phyloP scores from a whole-genome alignment of 2,329 filamentous ascomycete species.

The Penicillium sp. region DNA sequence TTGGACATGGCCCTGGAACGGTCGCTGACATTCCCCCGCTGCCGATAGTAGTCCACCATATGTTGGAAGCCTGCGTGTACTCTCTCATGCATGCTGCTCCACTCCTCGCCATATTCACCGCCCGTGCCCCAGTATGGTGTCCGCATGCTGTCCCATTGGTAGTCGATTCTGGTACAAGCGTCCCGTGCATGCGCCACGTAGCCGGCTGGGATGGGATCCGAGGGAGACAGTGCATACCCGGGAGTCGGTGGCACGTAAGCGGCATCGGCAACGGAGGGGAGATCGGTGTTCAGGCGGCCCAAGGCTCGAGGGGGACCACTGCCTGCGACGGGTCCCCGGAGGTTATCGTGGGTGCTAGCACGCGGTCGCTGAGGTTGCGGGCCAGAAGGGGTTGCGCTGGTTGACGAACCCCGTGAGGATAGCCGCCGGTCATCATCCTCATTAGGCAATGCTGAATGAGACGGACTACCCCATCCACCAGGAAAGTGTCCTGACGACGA shows the following conservation, averaged over 20 bases:
- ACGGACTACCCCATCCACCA: slow-evolving; percentile 58
- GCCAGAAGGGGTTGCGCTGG: not conserved
- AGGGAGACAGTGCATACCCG: slow-evolving; percentile 78
- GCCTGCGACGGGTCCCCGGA: slow-evolving; percentile 31
- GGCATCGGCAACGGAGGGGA: slow-evolving; percentile 33
- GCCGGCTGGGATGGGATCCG: slow-evolving; percentile 80
- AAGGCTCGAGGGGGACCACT: slow-evolving; percentile 29
- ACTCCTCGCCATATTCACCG: slow-evolving; percentile 88
- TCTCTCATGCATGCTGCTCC: slow-evolving; percentile 90
- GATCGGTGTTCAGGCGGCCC: slow-evolving; percentile 39
- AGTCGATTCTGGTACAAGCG: slow-evolving; percentile 83
- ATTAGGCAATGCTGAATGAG: slow-evolving; percentile 28
- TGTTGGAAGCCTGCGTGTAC: slow-evolving; percentile 79
- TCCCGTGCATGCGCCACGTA: slow-evolving; percentile 91
- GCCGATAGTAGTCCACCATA: slow-evolving; percentile 80
- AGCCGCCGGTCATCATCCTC: slow-evolving; percentile 33
- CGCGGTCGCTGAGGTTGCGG: slow-evolving; percentile 48
- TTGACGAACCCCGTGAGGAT: slow-evolving; percentile 1
- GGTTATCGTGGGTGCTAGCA: slow-evolving; percentile 51
- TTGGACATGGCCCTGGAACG: slow-evolving; percentile 18
- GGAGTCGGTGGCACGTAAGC: slow-evolving; percentile 78
- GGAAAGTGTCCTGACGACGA: slow-evolving; percentile 55
- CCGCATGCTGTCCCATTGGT: slow-evolving; percentile 92
- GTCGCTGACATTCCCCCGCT: slow-evolving; percentile 42
- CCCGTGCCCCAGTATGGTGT: slow-evolving; percentile 82